Base-by-base conservation (phyloP, 2,329 filamentous ascomycete genomes). In the Zopfia rhizophila region DNA sequence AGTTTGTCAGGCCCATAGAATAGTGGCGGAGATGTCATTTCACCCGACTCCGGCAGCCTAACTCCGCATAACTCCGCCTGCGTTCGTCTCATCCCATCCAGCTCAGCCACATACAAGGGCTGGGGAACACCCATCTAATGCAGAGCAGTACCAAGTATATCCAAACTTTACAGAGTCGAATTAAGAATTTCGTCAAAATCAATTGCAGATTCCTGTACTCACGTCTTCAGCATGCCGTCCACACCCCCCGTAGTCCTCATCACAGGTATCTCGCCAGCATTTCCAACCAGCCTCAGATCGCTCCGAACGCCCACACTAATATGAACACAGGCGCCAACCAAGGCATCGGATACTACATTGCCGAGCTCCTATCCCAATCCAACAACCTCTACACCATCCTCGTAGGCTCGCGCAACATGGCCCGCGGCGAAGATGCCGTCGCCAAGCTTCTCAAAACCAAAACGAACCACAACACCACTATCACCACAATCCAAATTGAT, bases 241-340 rank as follows among this genome's bases (percentile, higher is more conserved):
- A n/a, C n/a, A 36, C 3, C 32, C n/a, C 30, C 38, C 3, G 38
- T 48, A 36, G 45, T 48, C 27, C 30, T 48, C 24, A 42, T 48
- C 31, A 48, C 45, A 25, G 45, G 45, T 36, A 30, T 10, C 24
- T 42, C 10, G 19, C 11, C 3, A 23, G 24, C 8, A 11, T 21
- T 7, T 32, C 17, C 8, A 4, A 10, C n/a, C 23, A 10, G 13
- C 36, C 4, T 28, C 18, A 35, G 5, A 16, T 25, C 11, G 13
- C 13, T 10, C 12, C 18, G 52, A 40, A 55, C 17, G 33, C 35
- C 3, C 21, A 44, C 21, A 31, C 25, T 10, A 51, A 44, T 21
- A 44, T 42, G 3, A 52, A 55, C 35, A 23, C 35, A 5, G 38
- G 39, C 1, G 47, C 36, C n/a, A 45, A 23, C 19, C 4, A 18